Evolutionary conservation across 164 flowering plant genomes (phyloP).

Genomic region (Malania oleifera): DNA sequence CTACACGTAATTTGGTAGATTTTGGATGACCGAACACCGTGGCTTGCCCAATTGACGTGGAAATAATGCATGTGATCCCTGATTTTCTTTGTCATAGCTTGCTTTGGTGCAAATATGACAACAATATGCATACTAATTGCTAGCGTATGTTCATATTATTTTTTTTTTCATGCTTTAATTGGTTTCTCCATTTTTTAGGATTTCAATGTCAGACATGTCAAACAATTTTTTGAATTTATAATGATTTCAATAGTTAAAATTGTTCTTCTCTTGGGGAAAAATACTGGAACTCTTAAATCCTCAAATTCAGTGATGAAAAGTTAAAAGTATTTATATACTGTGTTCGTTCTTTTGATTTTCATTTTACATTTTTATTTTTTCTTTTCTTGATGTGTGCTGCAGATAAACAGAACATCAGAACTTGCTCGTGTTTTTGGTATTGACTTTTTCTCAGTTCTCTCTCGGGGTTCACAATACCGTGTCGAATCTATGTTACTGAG

Average conservation of each 20-base stretch:
- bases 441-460: slow-evolving; percentile 96
- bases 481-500: slow-evolving; percentile 96
- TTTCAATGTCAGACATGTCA: not conserved
- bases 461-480: slow-evolving; percentile 97
- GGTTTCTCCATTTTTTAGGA: not conserved
- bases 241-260: too few species aligned
- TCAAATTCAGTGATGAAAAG: not conserved
- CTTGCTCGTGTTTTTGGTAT: slow-evolving; percentile 99
- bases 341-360: not conserved
- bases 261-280: too few species aligned
- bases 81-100: not conserved
- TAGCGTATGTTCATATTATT: not conserved
- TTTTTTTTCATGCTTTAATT: not conserved
- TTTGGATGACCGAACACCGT: too few species aligned
- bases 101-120: not conserved
- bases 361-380: not conserved
- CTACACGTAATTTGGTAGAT: too few species aligned
- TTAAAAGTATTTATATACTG: not conserved
- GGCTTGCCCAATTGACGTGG: too few species aligned
- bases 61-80: not conserved
- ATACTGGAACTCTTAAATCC: not conserved
- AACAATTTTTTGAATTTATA: too few species aligned
- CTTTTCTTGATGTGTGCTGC: slow-evolving; percentile 15
- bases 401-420: slow-evolving; percentile 95
- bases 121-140: not conserved